Evolutionary conservation across 2,329 filamentous ascomycete genomes (phyloP).

Genomic region (Talaromyces funiculosus): DNA sequence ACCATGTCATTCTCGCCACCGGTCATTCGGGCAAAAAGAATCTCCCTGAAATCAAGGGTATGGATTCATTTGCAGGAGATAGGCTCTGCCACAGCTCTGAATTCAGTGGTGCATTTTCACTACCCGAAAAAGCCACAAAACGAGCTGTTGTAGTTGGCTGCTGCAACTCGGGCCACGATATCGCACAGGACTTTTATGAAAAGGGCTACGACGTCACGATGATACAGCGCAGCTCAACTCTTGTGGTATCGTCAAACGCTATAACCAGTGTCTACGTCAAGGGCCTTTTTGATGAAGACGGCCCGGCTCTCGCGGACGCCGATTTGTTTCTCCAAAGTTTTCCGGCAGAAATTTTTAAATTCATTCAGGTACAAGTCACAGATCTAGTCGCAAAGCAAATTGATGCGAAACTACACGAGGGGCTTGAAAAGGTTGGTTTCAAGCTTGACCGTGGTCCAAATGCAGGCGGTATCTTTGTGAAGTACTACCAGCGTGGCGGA

Average conservation of each 20-base stretch:
- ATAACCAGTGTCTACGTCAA: slow-evolving; percentile 51
- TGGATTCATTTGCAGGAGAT: slow-evolving; percentile 54
- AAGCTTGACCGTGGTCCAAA: slow-evolving; percentile 54
- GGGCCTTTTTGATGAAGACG: slow-evolving; percentile 44
- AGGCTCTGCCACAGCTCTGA: slow-evolving; percentile 58
- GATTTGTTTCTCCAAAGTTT: slow-evolving; percentile 57
- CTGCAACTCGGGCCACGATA: slow-evolving; percentile 65
- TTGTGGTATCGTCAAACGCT: slow-evolving; percentile 54
- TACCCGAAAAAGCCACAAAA: slow-evolving; percentile 41
- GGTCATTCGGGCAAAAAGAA: slow-evolving; percentile 63
- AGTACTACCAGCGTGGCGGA: slow-evolving; percentile 61
- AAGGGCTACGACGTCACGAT: slow-evolving; percentile 64
- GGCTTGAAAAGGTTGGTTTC: slow-evolving; percentile 56
- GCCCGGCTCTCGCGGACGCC: slow-evolving; percentile 59
- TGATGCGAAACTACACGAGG: slow-evolving; percentile 34
- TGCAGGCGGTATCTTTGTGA: slow-evolving; percentile 53
- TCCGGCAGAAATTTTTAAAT: slow-evolving; percentile 57
- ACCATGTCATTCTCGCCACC: slow-evolving; percentile 62
- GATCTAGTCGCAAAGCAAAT: slow-evolving; percentile 28
- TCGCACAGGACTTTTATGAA: slow-evolving; percentile 62
- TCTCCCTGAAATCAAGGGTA: slow-evolving; percentile 43
- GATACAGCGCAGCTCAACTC: slow-evolving; percentile 62
- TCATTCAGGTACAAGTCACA: slow-evolving; percentile 48
- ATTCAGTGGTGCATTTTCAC: slow-evolving; percentile 48
- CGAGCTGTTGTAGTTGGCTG: slow-evolving; percentile 60